phyloP scores from a whole-genome alignment of 345 rosid species.

The Salix brachista region DNA sequence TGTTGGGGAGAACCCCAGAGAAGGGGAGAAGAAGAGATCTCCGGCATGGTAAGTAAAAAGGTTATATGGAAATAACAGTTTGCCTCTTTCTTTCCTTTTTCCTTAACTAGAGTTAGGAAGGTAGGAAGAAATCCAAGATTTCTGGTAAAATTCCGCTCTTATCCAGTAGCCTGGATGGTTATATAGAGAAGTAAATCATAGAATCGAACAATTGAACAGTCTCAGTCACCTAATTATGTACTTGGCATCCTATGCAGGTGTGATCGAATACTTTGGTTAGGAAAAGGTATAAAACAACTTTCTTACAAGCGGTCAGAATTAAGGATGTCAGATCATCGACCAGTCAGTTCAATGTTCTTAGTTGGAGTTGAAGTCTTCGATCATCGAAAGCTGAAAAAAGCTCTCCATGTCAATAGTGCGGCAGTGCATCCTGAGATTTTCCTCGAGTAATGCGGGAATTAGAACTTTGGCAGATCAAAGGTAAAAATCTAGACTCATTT shows the following conservation, averaged over 20 bases:
- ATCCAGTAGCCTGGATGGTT: background rate
- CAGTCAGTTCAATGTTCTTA: conserved; percentile 68
- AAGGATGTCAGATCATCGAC: conserved; percentile 87
- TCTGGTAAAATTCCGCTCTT: background rate
- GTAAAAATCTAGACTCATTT: conserved; percentile 15
- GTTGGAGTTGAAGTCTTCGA: conserved; percentile 81
- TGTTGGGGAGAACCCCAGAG: conserved; percentile 74
- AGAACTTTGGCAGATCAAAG: conserved; percentile 19
- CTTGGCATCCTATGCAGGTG: conserved; percentile 54
- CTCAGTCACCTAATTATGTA: background rate
- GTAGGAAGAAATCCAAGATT: background rate
- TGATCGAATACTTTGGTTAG: conserved; percentile 87
- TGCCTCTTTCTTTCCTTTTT: background rate
- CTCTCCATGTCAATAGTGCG: conserved; percentile 61
- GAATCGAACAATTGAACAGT: background rate
- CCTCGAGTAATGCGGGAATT: conserved; percentile 26
- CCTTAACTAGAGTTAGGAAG: background rate
- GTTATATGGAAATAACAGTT: background rate
- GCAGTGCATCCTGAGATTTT: conserved; percentile 73
- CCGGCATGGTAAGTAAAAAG: conserved; percentile 75
- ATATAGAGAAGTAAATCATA: background rate
- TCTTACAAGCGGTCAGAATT: conserved; percentile 62
- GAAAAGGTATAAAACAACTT: conserved; percentile 76
- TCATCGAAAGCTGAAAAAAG: conserved; percentile 72
- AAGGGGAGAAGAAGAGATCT: conserved; percentile 90